Evolutionary conservation across 1,139 yeast species (phyloP), one percentile per base, ranked within the genome.

Genomic region (Debaryomyces sp.): DNA sequence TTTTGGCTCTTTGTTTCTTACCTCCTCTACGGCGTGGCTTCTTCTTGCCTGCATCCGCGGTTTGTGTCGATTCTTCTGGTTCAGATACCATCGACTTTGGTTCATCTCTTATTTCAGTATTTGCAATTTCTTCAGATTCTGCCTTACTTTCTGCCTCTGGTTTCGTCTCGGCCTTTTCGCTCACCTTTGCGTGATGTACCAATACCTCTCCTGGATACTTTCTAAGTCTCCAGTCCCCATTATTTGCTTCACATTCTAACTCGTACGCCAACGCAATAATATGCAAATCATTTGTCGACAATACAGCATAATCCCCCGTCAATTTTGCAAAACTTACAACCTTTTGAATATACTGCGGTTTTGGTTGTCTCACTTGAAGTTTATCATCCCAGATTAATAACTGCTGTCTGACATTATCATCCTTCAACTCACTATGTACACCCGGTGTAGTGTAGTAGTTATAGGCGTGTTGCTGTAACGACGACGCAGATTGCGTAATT

Each of bases 191-290:
- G 30, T 52, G 51, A 39, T 47, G 47, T 33, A 57, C 55, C 23
- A 65, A 52, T 21, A 56, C 51, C 57, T 87, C 88, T 15, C 96
- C 96, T 0, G 96, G 96, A 50, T 60, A 78, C 51, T 75, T 81
- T 67, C 96, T 80, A 53, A 89, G 71, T 59, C 87, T 77, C 79
- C 84, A 76, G 48, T 81, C 84, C 13, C 95, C 95, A 27, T 78
- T 73, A 57, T 86, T 85, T 48, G 77, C 61, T 62, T 89, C 94
- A 42, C 77, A 75, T 56, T 92, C 97, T 45, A 95, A 68, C 64
- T 94, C 97, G 63, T 91, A 90, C 1, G 97, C 85, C 57, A 94
- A 75, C 0, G 99, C 99, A 52, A 95, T 79, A 48, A 95, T 85
- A 61, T 91, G 97, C 42, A 95, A 74, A 85, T 94, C 99, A 54